Evolutionary conservation across 768 basidiomycete species (phyloP).

Genomic region (Naematelia encephala): DNA sequence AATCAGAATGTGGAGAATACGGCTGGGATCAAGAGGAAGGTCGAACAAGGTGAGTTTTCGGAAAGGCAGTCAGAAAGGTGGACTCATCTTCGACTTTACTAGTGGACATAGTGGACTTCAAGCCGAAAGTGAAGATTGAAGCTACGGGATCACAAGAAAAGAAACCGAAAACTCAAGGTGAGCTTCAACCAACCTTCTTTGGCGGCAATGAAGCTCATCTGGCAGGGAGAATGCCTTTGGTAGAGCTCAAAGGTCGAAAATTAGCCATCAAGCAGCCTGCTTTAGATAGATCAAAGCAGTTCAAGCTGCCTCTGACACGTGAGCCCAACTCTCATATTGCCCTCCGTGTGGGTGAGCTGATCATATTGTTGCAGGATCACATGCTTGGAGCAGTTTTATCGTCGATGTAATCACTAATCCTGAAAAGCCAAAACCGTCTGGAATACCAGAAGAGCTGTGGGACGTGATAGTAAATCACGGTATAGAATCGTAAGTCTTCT

Average conservation of each 20-base stretch:
- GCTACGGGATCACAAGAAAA: constrained; percentile 13
- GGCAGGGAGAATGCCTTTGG: constrained; percentile 7
- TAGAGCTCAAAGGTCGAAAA: constrained; percentile 31
- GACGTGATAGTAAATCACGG: constrained; percentile 29
- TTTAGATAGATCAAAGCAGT: not conserved
- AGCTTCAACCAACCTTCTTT: not conserved
- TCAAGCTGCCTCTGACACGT: constrained; percentile 25
- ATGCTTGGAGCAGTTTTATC: not conserved
- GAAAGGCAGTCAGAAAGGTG: not conserved
- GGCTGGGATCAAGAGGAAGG: constrained; percentile 12
- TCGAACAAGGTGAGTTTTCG: constrained; percentile 11
- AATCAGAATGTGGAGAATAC: constrained; percentile 7
- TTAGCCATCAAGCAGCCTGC: constrained; percentile 29
- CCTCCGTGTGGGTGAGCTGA: too few relatives aligned
- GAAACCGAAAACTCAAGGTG: constrained; percentile 19
- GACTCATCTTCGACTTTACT: too few relatives aligned
- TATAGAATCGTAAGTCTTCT: constrained; percentile 34
- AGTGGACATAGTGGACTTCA: not conserved
- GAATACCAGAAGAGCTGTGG: constrained; percentile 25
- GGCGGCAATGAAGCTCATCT: not conserved
- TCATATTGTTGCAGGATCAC: not conserved
- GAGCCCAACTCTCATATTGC: too few relatives aligned
- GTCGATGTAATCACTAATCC: not conserved
- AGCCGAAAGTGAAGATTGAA: not conserved
- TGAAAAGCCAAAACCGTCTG: not conserved